These are phyloP conservation scores for Clathrospora elynae DNA, from an alignment of 2,329 filamentous ascomycete species.

Conservation along the genomic window DNA sequence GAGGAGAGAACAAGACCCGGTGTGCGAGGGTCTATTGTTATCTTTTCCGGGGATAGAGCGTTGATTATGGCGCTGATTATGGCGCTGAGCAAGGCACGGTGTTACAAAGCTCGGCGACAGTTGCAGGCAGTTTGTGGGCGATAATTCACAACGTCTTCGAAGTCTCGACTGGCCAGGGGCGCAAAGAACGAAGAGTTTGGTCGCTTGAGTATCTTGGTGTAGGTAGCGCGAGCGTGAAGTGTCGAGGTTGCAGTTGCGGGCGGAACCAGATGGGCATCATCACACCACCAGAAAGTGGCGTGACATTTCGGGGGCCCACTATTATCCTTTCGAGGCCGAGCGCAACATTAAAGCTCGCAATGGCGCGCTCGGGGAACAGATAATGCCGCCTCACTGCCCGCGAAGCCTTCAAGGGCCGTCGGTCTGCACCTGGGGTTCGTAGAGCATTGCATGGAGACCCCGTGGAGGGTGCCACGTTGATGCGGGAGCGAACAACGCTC, in stretches of 20 bases:
- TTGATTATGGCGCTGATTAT: constrained; percentile 30
- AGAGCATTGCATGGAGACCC: constrained; percentile 4
- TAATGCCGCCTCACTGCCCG: no score
- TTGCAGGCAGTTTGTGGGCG: constrained; percentile 16
- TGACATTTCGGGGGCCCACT: constrained; percentile 33
- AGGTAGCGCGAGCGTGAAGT: constrained; percentile 16
- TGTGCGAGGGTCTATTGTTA: neutral
- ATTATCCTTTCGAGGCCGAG: constrained; percentile 13
- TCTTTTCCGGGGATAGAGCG: constrained; percentile 11
- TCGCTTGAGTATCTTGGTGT: constrained; percentile 23
- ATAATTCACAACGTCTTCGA: constrained; percentile 9
- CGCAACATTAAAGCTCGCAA: constrained; percentile 12
- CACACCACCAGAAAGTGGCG: constrained; percentile 44
- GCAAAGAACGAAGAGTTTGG: constrained; percentile 9
- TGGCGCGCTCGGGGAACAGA: constrained; percentile 1
- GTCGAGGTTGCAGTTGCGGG: constrained; percentile 14
- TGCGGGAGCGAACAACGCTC: constrained; percentile 9
- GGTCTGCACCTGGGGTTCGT: no score
- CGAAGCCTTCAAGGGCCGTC: no score
- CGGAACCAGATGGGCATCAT: constrained; percentile 22
- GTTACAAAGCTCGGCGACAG: constrained; percentile 23
- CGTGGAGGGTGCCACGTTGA: neutral
- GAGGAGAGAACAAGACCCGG: no score
- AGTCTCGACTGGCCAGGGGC: constrained; percentile 14
- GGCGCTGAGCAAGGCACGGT: constrained; percentile 18